These are phyloP conservation scores for Piromyces sp. DNA, from an alignment of 192 early-diverging fungal genomes.

Conservation along the genomic window DNA sequence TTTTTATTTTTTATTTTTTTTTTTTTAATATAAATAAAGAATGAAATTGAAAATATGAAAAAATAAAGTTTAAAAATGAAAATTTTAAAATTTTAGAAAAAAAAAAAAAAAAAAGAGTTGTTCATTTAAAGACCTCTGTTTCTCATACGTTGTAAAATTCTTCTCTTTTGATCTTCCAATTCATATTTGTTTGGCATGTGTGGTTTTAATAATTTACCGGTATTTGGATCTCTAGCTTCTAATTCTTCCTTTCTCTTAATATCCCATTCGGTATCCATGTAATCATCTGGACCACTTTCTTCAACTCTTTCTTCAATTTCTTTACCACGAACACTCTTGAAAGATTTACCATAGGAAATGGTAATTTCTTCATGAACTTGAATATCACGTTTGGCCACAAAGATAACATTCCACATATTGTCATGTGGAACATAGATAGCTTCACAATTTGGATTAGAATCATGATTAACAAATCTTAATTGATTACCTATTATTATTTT, in stretches of 20 bases:
- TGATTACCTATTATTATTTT: not conserved
- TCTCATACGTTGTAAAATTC: not conserved
- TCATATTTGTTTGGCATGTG: not conserved
- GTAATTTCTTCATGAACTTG: not conserved
- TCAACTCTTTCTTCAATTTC: not conserved
- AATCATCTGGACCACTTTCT: not conserved
- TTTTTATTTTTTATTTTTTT: too few species aligned
- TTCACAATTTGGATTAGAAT: not conserved
- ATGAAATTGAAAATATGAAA: too few species aligned
- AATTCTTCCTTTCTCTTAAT: not conserved
- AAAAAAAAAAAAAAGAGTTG: too few species aligned
- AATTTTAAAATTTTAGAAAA: too few species aligned
- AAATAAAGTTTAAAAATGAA: too few species aligned
- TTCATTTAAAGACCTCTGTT: not conserved
- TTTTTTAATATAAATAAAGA: too few species aligned
- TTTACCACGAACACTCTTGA: not conserved
- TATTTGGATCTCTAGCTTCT: not conserved
- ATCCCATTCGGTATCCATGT: not conserved
- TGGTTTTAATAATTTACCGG: not conserved
- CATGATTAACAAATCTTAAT: not conserved
- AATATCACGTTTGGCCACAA: not conserved
- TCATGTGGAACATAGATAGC: not conserved
- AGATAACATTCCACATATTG: not conserved
- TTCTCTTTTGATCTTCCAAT: not conserved
- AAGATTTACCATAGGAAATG: not conserved